Base-by-base conservation (phyloP, 768 basidiomycete species). In the Auricularia auricula-judae region DNA sequence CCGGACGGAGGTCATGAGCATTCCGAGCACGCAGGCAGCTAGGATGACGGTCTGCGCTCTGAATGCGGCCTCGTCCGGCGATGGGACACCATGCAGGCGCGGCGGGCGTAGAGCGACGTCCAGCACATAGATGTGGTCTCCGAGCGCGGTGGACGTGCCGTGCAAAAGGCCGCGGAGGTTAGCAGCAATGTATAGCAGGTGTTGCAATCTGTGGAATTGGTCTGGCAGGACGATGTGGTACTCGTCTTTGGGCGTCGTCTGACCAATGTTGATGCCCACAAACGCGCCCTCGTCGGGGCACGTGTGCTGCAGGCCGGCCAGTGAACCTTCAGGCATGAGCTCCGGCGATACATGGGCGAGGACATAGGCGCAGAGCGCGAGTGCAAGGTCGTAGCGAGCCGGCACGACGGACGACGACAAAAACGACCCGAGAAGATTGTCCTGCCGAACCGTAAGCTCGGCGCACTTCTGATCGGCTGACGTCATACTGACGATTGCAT, bases 201-300 rank as follows among this genome's bases (percentile, higher is more conserved):
- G 79, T 68, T 81, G 80, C 5, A 82, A 69, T 4, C 80, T 77
- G 63, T 78, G 79, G 3, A 75, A 67, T 62, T 77, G 79, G 62
- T 64, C 69, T 33, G 71, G 68, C 7, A 76, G 70, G 0, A 78
- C 63, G 21, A 62, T 29, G 10, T 69, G 16, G 4, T 68, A 67
- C 11, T 33, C 16, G 11, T 59, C 16, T 7, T 23, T 3, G 68
- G 63, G n/a, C 23, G n/a, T 3, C 63, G 62, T 11, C 67, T 68
- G 3, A 66, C 66, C 16, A 61, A 47, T 11, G 42, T 39, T 54
- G 64, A 21, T 12, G 36, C 56, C 56, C 23, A 29, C 56, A 29
- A 59, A 59, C 29, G 34, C 12, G 34, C 29, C 34, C 34, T 59
- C 23, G 23, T 5, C 12, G 56, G 34, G 14, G 47, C 18, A 2